Evolutionary conservation across 768 basidiomycete genomes (phyloP).

Genomic region (Russula foetens): DNA sequence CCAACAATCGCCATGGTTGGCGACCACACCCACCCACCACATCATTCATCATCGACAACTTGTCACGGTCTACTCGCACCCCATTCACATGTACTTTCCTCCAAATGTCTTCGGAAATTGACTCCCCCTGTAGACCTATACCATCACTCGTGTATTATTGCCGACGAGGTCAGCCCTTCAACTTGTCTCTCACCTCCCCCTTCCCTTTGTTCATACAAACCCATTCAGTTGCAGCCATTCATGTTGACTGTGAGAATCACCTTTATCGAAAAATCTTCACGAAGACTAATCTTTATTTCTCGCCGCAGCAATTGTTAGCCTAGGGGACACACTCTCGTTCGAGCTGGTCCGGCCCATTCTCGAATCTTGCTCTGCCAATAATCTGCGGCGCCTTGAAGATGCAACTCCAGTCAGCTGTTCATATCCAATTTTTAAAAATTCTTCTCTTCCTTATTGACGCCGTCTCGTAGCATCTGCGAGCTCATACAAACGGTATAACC

Average conservation of each 20-base stretch:
- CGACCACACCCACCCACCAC: neutral
- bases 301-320: conserved; percentile 47
- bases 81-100: conserved; percentile 25
- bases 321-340: conserved; percentile 58
- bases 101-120: conserved; percentile 28
- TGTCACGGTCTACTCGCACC: too few species aligned
- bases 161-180: conserved; percentile 51
- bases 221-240: conserved; percentile 44
- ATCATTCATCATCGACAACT: too few species aligned
- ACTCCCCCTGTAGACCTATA: conserved; percentile 32
- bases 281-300: neutral
- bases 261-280: neutral
- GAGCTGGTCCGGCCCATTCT: conserved; percentile 65
- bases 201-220: conserved; percentile 1
- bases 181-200: conserved; percentile 3
- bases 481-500: conserved; percentile 19
- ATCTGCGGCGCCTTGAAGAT: conserved; percentile 59
- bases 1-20: neutral
- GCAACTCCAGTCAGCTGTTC: conserved; percentile 53
- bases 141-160: conserved; percentile 62
- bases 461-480: conserved; percentile 14
- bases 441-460: neutral
- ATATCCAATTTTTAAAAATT: neutral
- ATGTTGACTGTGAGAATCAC: conserved; percentile 51
- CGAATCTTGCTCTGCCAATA: conserved; percentile 62